Base-by-base conservation (phyloP, 371 early-diverging fungal species). In the Apophysomyces sp. region DNA sequence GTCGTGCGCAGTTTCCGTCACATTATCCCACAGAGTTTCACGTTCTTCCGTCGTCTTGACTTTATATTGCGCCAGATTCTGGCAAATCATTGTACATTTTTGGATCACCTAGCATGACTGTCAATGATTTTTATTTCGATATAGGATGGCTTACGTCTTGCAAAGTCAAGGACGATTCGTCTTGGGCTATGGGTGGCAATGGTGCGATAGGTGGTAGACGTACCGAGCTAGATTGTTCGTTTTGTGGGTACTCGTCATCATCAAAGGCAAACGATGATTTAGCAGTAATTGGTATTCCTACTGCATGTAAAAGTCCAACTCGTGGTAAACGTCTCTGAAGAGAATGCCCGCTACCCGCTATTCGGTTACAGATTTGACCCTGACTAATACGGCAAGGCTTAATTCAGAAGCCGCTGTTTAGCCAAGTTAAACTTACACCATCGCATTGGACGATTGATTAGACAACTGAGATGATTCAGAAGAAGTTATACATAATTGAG, bases 401-500 rank as follows among this genome's bases (percentile, higher is more conserved):
- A 5, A 37, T 11, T 37, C 37, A 37, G n/a, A n/a, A 9, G 34
- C 12, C 12, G 34, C 37, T 11, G n/a, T 37, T 37, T n/a, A n/a
- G n/a, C n/a, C n/a, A n/a, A n/a, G n/a, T n/a, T n/a, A n/a, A 21
- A 44, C 49, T 44, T 44, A 44, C 49, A 7, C 49, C 11, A 21
- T 21, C 7, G 49, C n/a, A 44, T 4, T 44, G 27, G 49, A 18
- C 21, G 21, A 18, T 44, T 16, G 7, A 3, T 16, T 44, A 9
- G 49, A 21, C 21, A 44, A 16, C 18, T 4, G 9, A 21, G 21
- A 8, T 21, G 49, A 44, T 44, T 63, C 53, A 21, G 52, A 52
- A 52, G 40, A 18, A 53, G 53, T 41, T 18, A 62, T 58, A 51
- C 67, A 67, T 29, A 67, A 44, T 67, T 62, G 53, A 21, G 67